A percentile compares a stretch with the other conserved stretches of the same genome.
Conservation (phyloP, 1,284 basidiomycete species). For the Ustilago lituana region DNA sequence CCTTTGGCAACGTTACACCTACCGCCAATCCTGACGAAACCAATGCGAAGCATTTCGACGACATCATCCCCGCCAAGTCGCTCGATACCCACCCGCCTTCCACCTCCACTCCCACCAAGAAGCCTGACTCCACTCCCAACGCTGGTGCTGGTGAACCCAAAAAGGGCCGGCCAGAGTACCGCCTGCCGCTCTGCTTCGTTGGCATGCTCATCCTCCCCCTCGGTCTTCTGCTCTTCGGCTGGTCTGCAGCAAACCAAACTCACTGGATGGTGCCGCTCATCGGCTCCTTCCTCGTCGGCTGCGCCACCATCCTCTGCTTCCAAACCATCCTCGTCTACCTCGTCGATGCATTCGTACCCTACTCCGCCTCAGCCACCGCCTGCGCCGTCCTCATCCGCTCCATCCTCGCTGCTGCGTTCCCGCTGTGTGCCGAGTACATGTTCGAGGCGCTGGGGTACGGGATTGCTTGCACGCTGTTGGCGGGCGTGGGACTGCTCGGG, state of each 20-base stretch:
- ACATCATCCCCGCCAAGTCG: too few species aligned
- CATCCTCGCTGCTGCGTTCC: constrained; percentile 68
- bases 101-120: background rate
- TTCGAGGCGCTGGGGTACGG: constrained; percentile 70
- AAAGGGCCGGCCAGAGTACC: constrained; percentile 56
- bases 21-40: background rate
- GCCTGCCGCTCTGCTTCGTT: constrained; percentile 68
- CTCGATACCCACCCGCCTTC: too few species aligned
- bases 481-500: constrained; percentile 67
- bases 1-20: constrained; percentile 21
- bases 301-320: constrained; percentile 68
- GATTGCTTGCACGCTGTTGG: constrained; percentile 67
- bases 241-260: constrained; percentile 45
- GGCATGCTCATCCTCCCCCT: constrained; percentile 70
- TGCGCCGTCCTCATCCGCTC: constrained; percentile 66
- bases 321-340: constrained; percentile 69
- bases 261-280: constrained; percentile 55
- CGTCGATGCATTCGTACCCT: constrained; percentile 70
- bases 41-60: too few species aligned
- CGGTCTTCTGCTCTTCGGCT: constrained; percentile 68
- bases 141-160: constrained; percentile 4
- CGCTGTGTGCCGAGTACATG: constrained; percentile 68
- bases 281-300: constrained; percentile 55
- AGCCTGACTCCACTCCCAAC: background rate
- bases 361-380: constrained; percentile 69